Evolutionary conservation across 176 grass and related monocot species (phyloP), one percentile per base, ranked within the genome.

Genomic region (Dendrocalamus sinicus): DNA sequence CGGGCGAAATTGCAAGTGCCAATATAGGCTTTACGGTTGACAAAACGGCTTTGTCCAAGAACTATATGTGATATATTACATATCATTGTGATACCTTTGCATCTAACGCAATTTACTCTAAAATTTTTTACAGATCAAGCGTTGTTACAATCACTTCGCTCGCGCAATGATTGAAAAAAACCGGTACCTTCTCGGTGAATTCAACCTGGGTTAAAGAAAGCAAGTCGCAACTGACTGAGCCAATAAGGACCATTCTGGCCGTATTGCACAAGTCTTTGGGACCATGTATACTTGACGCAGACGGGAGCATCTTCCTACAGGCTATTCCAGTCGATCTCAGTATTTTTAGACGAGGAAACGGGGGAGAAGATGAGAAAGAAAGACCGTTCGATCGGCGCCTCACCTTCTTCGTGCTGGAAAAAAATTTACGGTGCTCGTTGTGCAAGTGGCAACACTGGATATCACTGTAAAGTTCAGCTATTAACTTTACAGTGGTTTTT

Each of bases 291-390:
- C 61, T 45, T 54, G 88, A 89, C 23, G 45, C 23, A 54, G 71
- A 90, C 54, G 44, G 77, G 53, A 54, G 63, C 83, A 71, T 89
- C 83, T 76, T 81, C 83, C 43, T 14, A 47, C 6, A 7, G 9
- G 37, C 35, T 6, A 50, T 46, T 35, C 67, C 9, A 32, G 79
- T 39, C 59, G 24, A 35, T 20, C 60, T 74, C 48, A 4, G 6
- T 45, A 28, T 85, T 61, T 67, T 13, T 16, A 6, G 51, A 84
- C 46, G 48, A 51, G 60, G 75, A 58, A 57, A 20, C 9, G 1
- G 13, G 13, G 24, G 22, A 63, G 67, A 72, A 23, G 72, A 43
- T 22, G 47, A 7, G 64, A 23, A 41, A 19, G 35, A 6, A 41
- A 19, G 35, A 6, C 7, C 65, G 16, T 41, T 41, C 8, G 26